Percentiles rank a stretch among this genome's conserved stretches.
phyloP scores from a whole-genome alignment of 2,329 filamentous ascomycete genomes.

The Epicoccum sorghinum region DNA sequence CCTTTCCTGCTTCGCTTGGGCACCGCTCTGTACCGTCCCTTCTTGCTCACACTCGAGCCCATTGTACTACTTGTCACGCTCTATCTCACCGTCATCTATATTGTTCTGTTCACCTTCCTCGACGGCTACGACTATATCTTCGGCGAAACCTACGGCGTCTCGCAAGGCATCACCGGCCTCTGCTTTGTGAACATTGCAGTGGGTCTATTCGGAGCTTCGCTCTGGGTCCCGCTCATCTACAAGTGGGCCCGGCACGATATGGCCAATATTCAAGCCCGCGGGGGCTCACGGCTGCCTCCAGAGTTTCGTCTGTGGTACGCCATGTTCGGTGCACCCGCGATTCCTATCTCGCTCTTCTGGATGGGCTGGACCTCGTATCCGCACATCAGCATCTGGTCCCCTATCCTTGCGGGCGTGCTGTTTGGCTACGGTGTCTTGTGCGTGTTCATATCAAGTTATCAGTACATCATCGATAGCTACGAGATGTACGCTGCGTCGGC shows the following conservation, averaged over 20 bases:
- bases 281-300: slow-evolving; percentile 52
- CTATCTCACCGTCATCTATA: slow-evolving; percentile 61
- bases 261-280: slow-evolving; percentile 48
- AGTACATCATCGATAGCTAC: slow-evolving; percentile 66
- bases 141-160: slow-evolving; percentile 55
- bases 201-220: slow-evolving; percentile 45
- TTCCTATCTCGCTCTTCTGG: slow-evolving; percentile 63
- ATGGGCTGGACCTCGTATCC: slow-evolving; percentile 61
- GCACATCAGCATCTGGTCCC: slow-evolving; percentile 7
- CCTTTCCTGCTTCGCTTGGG: slow-evolving; percentile 46
- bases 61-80: slow-evolving; percentile 58
- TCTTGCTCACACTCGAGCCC: slow-evolving; percentile 50
- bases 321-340: slow-evolving; percentile 57
- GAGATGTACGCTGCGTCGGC: slow-evolving; percentile 59
- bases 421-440: slow-evolving; percentile 15
- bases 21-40: slow-evolving; percentile 50
- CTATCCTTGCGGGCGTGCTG: slow-evolving; percentile 5
- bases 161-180: slow-evolving; percentile 53
- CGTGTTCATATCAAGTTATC: slow-evolving; percentile 56
- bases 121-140: slow-evolving; percentile 61
- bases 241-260: slow-evolving; percentile 53
- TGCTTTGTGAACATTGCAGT: slow-evolving; percentile 57
- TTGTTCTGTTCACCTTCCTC: slow-evolving; percentile 61
- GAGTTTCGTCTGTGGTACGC: slow-evolving; percentile 62
- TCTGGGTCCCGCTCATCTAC: slow-evolving; percentile 55